A percentile compares a stretch with the other conserved stretches of the same genome.
These are phyloP conservation scores for Termitomyces sp. DNA, from an alignment of 768 basidiomycete genomes.

Conservation along the genomic window DNA sequence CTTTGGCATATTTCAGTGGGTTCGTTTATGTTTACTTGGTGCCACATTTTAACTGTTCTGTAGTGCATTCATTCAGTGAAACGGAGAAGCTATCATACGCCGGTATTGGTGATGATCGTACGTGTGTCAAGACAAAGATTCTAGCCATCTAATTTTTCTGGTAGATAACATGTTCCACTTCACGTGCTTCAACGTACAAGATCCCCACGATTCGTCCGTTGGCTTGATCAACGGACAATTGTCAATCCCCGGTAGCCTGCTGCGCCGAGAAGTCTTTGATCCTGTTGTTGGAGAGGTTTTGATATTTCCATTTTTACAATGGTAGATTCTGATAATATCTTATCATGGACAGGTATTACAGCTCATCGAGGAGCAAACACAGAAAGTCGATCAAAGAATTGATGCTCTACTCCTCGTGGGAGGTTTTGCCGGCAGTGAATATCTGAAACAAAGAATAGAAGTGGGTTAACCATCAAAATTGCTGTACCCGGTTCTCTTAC, in stretches of 20 bases:
- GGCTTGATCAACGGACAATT: slow-evolving; percentile 82
- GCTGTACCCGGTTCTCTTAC: slow-evolving; percentile 8
- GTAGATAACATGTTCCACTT: slow-evolving; percentile 82
- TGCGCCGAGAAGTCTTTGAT: slow-evolving; percentile 86
- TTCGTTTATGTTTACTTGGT: slow-evolving; percentile 1
- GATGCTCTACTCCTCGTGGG: slow-evolving; percentile 87
- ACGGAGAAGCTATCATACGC: slow-evolving; percentile 78
- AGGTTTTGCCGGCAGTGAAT: slow-evolving; percentile 84
- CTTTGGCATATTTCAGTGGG: slow-evolving; percentile 75
- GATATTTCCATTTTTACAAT: slow-evolving; percentile 13
- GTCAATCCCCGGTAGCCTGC: slow-evolving; percentile 71
- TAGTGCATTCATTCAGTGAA: slow-evolving; percentile 82
- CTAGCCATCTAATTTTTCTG: slow-evolving; percentile 4
- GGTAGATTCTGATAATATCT: background rate
- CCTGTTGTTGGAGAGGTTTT: slow-evolving; percentile 74
- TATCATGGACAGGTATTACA: slow-evolving; percentile 53
- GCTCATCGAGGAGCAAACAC: slow-evolving; percentile 72
- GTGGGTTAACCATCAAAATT: slow-evolving; percentile 30
- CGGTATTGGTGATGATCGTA: slow-evolving; percentile 74
- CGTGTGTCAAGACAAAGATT: slow-evolving; percentile 13
- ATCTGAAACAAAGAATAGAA: slow-evolving; percentile 75
- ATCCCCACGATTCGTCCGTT: slow-evolving; percentile 73
- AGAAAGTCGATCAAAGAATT: slow-evolving; percentile 60
- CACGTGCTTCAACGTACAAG: slow-evolving; percentile 85
- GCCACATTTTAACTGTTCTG: background rate